A percentile compares a stretch with the other conserved stretches of the same genome.
Evolutionary conservation across 495 filamentous ascomycete genomes (phyloP).

Genomic region (Daldinia loculata): DNA sequence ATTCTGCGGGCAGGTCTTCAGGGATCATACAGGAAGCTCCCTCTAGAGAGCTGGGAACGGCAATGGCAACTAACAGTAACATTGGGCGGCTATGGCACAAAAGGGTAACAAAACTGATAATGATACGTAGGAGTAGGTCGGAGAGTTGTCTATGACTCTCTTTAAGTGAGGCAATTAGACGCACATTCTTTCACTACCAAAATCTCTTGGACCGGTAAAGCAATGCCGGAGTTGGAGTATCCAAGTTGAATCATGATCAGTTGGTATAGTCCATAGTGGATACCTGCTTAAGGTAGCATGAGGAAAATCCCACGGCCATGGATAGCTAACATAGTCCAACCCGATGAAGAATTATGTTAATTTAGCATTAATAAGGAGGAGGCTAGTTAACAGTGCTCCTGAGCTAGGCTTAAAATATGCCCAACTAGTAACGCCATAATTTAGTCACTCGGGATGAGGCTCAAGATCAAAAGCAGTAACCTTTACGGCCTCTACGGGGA

Average conservation of each 20-base stretch:
- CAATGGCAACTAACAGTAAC: neutral
- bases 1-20: neutral
- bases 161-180: constrained; percentile 3
- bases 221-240: neutral
- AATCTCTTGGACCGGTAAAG: neutral
- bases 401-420: neutral
- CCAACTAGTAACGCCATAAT: neutral
- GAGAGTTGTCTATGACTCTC: neutral
- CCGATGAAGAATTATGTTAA: neutral
- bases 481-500: neutral
- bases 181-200: neutral
- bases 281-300: neutral
- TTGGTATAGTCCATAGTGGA: neutral
- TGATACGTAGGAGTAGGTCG: constrained; percentile 1
- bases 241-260: neutral
- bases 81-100: neutral
- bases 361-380: neutral
- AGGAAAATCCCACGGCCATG: neutral
- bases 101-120: constrained; percentile 4
- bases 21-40: neutral
- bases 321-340: neutral
- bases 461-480: neutral
- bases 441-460: neutral
- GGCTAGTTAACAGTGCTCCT: neutral
- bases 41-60: neutral